A percentile compares a stretch with the other conserved stretches of the same genome.
These are phyloP conservation scores for Cladosporium oxysporum DNA, from an alignment of 2,329 filamentous ascomycete genomes.

Conservation along the genomic window DNA sequence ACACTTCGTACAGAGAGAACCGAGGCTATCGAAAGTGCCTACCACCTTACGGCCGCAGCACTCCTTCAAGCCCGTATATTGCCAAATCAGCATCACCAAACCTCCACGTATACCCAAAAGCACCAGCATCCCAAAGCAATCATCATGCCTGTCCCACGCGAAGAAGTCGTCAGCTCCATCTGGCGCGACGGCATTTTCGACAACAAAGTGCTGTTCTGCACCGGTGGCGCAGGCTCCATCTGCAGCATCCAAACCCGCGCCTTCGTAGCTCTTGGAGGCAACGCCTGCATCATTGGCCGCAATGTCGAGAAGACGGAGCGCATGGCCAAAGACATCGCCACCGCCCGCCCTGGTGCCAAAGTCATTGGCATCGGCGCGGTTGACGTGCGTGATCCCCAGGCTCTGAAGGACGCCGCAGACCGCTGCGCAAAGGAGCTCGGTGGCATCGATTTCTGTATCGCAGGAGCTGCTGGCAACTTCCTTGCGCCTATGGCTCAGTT, in stretches of 20 bases:
- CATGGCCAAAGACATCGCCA: slow-evolving; percentile 79
- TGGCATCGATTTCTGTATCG: slow-evolving; percentile 88
- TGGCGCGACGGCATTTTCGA: slow-evolving; percentile 88
- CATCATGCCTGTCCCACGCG: slow-evolving; percentile 68
- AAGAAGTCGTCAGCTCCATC: slow-evolving; percentile 75
- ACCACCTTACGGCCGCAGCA: slow-evolving; percentile 13
- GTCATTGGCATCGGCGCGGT: slow-evolving; percentile 80
- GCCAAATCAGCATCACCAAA: background rate
- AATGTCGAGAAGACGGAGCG: slow-evolving; percentile 84
- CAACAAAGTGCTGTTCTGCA: slow-evolving; percentile 90
- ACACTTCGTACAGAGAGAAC: background rate
- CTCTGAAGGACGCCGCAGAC: slow-evolving; percentile 72
- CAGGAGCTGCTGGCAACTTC: slow-evolving; percentile 95
- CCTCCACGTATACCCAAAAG: background rate
- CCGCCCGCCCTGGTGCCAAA: slow-evolving; percentile 73
- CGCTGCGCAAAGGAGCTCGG: slow-evolving; percentile 81
- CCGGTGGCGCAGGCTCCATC: slow-evolving; percentile 89
- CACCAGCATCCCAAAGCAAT: background rate
- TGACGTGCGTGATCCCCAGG: slow-evolving; percentile 68
- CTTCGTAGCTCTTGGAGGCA: slow-evolving; percentile 84
- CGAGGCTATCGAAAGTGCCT: slow-evolving; percentile 9
- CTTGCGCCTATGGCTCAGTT: slow-evolving; percentile 80
- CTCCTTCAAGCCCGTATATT: background rate
- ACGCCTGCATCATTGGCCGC: slow-evolving; percentile 91
- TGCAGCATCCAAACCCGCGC: slow-evolving; percentile 93